These are phyloP conservation scores for Striga asiatica DNA, from an alignment of 257 asterid genomes.

Conservation along the genomic window DNA sequence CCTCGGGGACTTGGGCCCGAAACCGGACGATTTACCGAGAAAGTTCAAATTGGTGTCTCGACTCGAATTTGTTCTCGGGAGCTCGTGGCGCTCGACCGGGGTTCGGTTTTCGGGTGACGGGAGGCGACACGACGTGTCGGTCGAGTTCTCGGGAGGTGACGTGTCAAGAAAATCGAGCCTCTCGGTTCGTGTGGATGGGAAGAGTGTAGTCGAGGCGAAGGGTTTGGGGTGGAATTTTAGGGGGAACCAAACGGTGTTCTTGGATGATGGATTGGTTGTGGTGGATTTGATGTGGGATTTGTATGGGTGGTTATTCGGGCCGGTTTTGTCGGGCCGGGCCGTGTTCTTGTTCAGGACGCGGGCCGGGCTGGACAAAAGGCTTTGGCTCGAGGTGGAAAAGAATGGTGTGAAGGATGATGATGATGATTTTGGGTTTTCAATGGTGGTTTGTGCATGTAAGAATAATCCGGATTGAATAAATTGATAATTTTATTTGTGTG, in stretches of 20 bases:
- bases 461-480: slow-evolving; percentile 25
- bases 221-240: slow-evolving; percentile 63
- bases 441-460: slow-evolving; percentile 52
- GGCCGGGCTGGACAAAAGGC: slow-evolving; percentile 49
- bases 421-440: slow-evolving; percentile 36
- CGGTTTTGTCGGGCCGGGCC: slow-evolving; percentile 18
- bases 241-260: slow-evolving; percentile 54
- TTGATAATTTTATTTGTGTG: not conserved
- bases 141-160: slow-evolving; percentile 24
- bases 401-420: not conserved
- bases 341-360: slow-evolving; percentile 66
- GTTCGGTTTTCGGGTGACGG: slow-evolving; percentile 42
- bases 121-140: slow-evolving; percentile 32
- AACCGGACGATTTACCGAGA: slow-evolving; percentile 14
- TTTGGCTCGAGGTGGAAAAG: slow-evolving; percentile 56
- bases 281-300: slow-evolving; percentile 82
- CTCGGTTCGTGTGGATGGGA: slow-evolving; percentile 43
- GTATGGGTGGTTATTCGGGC: slow-evolving; percentile 44
- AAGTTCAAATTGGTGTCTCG: slow-evolving; percentile 34
- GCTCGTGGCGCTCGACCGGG: slow-evolving; percentile 27
- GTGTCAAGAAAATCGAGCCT: slow-evolving; percentile 20
- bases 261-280: slow-evolving; percentile 59
- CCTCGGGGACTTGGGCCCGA: slow-evolving; percentile 31
- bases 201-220: slow-evolving; percentile 42
- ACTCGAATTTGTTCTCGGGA: slow-evolving; percentile 32